These are phyloP conservation scores for Globisporangium splendens DNA, from an alignment of 352 stramenopile species.

Conservation along the genomic window DNA sequence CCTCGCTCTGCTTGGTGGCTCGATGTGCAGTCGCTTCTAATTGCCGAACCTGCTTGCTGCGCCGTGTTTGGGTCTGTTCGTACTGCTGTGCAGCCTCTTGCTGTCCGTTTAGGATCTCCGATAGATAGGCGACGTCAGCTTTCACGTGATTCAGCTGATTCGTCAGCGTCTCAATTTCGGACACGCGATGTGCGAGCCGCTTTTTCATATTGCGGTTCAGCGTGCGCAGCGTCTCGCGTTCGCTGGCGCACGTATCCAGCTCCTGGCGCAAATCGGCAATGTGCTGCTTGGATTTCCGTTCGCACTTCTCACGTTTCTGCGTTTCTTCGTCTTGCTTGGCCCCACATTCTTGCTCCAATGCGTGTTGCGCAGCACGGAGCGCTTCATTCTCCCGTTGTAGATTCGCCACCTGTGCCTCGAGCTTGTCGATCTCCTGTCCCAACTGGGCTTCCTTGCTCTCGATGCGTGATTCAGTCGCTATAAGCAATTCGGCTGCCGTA, in stretches of 20 bases:
- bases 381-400: constrained; percentile 14
- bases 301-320: constrained; percentile 28
- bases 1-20: constrained; percentile 15
- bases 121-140: constrained; percentile 38
- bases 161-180: constrained; percentile 32
- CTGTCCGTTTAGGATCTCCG: constrained; percentile 40
- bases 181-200: constrained; percentile 20
- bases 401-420: constrained; percentile 18
- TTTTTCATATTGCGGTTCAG: constrained; percentile 32
- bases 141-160: constrained; percentile 36
- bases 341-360: constrained; percentile 2
- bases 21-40: constrained; percentile 10
- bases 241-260: constrained; percentile 17
- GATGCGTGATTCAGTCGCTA: constrained; percentile 46
- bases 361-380: constrained; percentile 1
- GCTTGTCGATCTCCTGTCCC: not conserved
- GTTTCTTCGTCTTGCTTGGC: not conserved
- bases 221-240: constrained; percentile 38
- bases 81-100: constrained; percentile 17
- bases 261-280: constrained; percentile 21
- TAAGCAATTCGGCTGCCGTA: constrained; percentile 55
- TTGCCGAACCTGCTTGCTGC: constrained; percentile 23
- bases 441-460: constrained; percentile 25
- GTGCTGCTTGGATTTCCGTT: constrained; percentile 26
- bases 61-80: constrained; percentile 20